Percentiles rank a stretch among this genome's conserved stretches.
These are phyloP conservation scores for Pestalotiopsis sp. DNA, from an alignment of 2,329 filamentous ascomycete genomes.

Conservation along the genomic window DNA sequence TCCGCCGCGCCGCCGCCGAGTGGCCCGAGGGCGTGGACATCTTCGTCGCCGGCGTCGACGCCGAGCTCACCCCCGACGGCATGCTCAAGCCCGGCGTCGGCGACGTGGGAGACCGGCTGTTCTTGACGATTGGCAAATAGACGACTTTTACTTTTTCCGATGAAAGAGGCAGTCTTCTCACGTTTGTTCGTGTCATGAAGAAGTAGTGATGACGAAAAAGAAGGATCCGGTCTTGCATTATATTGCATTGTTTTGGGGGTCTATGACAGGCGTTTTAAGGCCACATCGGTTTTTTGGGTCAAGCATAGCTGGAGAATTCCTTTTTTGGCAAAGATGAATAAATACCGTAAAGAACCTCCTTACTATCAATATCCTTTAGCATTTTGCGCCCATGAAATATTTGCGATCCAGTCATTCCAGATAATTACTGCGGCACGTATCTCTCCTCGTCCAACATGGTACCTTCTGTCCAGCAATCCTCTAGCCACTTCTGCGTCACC, in stretches of 20 bases:
- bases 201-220: not conserved
- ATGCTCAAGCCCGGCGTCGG: constrained; percentile 92
- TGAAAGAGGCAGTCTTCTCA: no score
- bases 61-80: constrained; percentile 71
- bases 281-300: not conserved
- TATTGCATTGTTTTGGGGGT: not conserved
- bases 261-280: not conserved
- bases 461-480: constrained; percentile 77
- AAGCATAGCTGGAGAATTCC: constrained; percentile 1
- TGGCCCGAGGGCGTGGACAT: constrained; percentile 80
- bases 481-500: constrained; percentile 73
- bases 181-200: not conserved
- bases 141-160: no score
- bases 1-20: constrained; percentile 70
- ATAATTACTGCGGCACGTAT: constrained; percentile 35
- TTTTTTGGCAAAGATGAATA: not conserved
- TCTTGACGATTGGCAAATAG: constrained; percentile 80
- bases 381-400: not conserved
- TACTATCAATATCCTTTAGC: not conserved
- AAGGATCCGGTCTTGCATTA: not conserved
- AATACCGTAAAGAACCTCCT: not conserved
- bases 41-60: constrained; percentile 82
- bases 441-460: constrained; percentile 81
- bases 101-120: constrained; percentile 88
- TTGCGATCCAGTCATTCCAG: not conserved